A percentile compares a stretch with the other conserved stretches of the same genome.
These are phyloP conservation scores for Claviceps quebecensis DNA, from an alignment of 2,329 filamentous ascomycete species.

Conservation along the genomic window DNA sequence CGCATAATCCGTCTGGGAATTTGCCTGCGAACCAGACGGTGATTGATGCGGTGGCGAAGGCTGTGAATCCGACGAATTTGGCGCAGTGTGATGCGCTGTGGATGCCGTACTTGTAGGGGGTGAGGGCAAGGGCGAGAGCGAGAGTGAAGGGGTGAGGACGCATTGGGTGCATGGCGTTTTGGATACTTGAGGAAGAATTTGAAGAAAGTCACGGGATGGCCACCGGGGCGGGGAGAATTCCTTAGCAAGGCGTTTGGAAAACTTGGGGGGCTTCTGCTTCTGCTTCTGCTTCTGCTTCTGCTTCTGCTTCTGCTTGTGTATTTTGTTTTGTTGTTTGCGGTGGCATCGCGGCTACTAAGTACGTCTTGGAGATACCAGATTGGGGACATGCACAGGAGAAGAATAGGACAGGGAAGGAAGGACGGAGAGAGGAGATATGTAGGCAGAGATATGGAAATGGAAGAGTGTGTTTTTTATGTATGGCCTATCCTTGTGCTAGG, in stretches of 20 bases:
- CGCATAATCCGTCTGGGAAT: constrained; percentile 62
- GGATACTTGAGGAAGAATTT: not conserved
- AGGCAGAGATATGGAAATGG: not conserved
- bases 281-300: not conserved
- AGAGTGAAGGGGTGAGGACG: not conserved
- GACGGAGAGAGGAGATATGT: not conserved
- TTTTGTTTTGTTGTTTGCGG: too few relatives aligned
- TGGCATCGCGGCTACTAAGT: not conserved
- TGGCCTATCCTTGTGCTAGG: not conserved
- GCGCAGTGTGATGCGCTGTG: constrained; percentile 82
- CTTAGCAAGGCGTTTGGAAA: constrained; percentile 9
- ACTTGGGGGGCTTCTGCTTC: not conserved
- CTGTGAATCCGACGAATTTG: constrained; percentile 82
- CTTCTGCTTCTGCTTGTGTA: not conserved
- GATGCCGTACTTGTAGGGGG: constrained; percentile 61
- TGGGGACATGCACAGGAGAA: not conserved
- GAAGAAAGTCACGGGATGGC: not conserved
- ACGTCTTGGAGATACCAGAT: not conserved
- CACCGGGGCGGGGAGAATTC: not conserved
- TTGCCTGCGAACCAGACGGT: constrained; percentile 94
- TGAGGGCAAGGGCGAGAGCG: not conserved
- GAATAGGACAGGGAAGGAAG: not conserved
- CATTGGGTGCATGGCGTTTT: too few relatives aligned
- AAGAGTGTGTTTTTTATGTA: too few relatives aligned
- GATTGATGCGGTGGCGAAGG: constrained; percentile 83